Evolutionary conservation across 2,329 filamentous ascomycete genomes (phyloP), one percentile per base, ranked within the genome.

Genomic region (Aureobasidium lini): DNA sequence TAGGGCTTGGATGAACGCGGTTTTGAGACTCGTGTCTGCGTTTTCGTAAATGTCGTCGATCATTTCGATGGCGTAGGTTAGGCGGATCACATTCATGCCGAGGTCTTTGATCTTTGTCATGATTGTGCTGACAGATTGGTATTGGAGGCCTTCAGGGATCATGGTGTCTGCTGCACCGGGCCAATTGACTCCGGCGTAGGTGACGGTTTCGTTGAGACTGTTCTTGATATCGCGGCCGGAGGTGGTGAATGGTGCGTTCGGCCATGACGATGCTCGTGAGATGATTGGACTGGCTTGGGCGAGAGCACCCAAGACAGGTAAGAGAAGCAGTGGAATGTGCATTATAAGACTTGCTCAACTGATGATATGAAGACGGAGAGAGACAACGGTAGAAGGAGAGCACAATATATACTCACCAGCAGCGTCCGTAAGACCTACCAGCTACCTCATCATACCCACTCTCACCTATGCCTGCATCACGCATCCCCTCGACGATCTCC

Each of bases 11-110:
- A 60, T 59, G 7, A 66, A 57, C 11, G 64, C 62, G 9, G 44
- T 49, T 15, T 61, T 39, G 10, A 67, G 43, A 15, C 62, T 62
- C 28, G 62, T 60, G 10, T 62, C 57, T n/a, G 49, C 61, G 46
- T 64, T 54, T 16, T 36, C 61, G 44, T 61, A 63, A 31, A 65
- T 62, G 40, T 69, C 67, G 63, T 86, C 84, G 54, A 87, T 73
- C 80, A 86, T 82, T 66, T 87, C 78, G 60, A 82, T 86, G 3
- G 84, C 83, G 58, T 80, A 87, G 0, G 83, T 85, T 43, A 87
- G 70, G 1, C 84, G 81, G 29, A 86, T 79, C 1, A 81, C 79
- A 65, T 87, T 87, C 75, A 87, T 81, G 15, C 83, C 83, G 0
- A 85, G 66, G 61, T 77, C 77, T 65, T 83, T 84, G 65, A 85